A percentile compares a stretch with the other conserved stretches of the same genome.
phyloP scores from a whole-genome alignment of 352 stramenopile species.

The Peronospora destructor region DNA sequence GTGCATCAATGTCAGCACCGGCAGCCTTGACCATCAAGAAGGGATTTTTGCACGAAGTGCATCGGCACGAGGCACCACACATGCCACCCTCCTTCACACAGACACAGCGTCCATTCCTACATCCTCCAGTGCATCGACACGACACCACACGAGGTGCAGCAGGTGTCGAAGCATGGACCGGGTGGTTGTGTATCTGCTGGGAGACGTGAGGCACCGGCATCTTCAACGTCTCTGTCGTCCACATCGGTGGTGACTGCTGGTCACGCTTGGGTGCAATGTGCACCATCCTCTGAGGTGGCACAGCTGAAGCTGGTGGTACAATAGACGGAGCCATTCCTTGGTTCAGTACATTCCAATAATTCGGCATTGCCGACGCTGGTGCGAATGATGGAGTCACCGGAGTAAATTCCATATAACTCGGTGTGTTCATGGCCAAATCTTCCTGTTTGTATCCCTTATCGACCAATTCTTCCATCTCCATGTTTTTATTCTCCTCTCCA shows the following conservation, averaged over 20 bases:
- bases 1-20: constrained; percentile 63
- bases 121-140: constrained; percentile 74
- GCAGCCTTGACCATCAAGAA: constrained; percentile 77
- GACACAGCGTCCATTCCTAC: constrained; percentile 71
- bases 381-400: constrained; percentile 41
- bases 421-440: background rate
- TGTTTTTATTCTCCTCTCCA: constrained; percentile 30
- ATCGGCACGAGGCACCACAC: constrained; percentile 66
- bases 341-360: constrained; percentile 85
- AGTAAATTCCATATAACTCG: constrained; percentile 12
- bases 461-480: constrained; percentile 30
- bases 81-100: constrained; percentile 81
- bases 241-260: constrained; percentile 13
- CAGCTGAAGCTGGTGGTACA: constrained; percentile 19
- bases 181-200: constrained; percentile 7
- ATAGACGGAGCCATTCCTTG: constrained; percentile 39
- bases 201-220: constrained; percentile 1
- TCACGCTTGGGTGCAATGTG: constrained; percentile 74
- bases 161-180: constrained; percentile 10
- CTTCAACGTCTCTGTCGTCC: constrained; percentile 12
- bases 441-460: constrained; percentile 17
- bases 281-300: constrained; percentile 49
- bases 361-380: constrained; percentile 63
- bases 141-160: constrained; percentile 47
- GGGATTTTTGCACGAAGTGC: constrained; percentile 83